These are phyloP conservation scores for Chlorella vulgaris DNA, from an alignment of 139 green algal species.

Conservation along the genomic window DNA sequence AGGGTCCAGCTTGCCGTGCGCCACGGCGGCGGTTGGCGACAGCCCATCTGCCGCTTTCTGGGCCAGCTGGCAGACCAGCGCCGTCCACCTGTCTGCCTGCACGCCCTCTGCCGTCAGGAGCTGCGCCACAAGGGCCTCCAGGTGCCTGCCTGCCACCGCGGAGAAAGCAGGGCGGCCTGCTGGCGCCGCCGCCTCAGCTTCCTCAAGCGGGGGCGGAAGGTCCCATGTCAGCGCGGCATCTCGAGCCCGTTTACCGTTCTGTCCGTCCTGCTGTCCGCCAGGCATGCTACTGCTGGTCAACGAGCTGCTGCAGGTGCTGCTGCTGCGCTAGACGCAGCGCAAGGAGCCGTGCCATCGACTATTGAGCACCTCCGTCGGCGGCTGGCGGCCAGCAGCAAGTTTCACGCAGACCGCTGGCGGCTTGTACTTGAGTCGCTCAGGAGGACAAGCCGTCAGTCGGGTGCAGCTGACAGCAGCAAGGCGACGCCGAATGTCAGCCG, in stretches of 20 bases:
- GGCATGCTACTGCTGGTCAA: background rate
- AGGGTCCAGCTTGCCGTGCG: slow-evolving; percentile 58
- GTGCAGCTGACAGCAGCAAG: too few relatives aligned
- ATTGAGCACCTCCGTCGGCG: too few relatives aligned
- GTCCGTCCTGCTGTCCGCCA: background rate
- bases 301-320: background rate
- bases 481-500: too few relatives aligned
- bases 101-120: slow-evolving; percentile 64
- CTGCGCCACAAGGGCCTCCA: slow-evolving; percentile 67
- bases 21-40: slow-evolving; percentile 48
- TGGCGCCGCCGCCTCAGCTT: background rate
- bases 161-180: slow-evolving; percentile 31
- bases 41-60: slow-evolving; percentile 52
- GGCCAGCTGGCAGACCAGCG: slow-evolving; percentile 55
- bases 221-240: slow-evolving; percentile 59
- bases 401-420: too few relatives aligned
- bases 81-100: slow-evolving; percentile 47
- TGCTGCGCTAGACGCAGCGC: background rate
- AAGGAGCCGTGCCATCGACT: background rate
- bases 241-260: background rate
- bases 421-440: too few relatives aligned
- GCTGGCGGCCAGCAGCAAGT: background rate
- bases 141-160: slow-evolving; percentile 54
- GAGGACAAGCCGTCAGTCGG: too few relatives aligned
- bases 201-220: slow-evolving; percentile 55